Conservation (phyloP, 306 rosid genomes). For the Cicer bijugum region DNA sequence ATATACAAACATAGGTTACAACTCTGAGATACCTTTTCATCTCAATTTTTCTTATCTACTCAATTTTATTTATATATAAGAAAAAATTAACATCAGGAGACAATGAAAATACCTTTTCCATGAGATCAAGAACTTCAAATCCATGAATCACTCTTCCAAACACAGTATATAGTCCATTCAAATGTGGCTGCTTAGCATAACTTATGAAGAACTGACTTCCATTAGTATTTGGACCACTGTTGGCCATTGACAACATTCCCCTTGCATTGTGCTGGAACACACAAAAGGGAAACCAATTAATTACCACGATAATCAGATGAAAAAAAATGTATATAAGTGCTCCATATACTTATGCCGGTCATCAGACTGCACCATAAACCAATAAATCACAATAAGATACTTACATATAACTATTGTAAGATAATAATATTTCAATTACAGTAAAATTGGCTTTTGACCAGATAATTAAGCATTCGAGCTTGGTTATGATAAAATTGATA, state of each 20-base stretch:
- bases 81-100: background rate
- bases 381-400: background rate
- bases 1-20: background rate
- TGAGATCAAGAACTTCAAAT: conserved; percentile 93
- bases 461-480: background rate
- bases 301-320: background rate
- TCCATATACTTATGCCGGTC: conserved; percentile 15
- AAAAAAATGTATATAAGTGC: conserved; percentile 11
- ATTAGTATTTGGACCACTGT: conserved; percentile 97
- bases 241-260: conserved; percentile 91
- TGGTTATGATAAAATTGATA: background rate
- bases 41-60: background rate
- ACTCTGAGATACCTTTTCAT: background rate
- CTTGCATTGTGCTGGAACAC: conserved; percentile 89
- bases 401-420: too few species aligned
- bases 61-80: too few species aligned
- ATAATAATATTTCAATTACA: too few species aligned
- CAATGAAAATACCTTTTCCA: conserved; percentile 81
- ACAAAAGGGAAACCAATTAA: conserved; percentile 5
- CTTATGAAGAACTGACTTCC: conserved; percentile 89
- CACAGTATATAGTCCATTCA: conserved; percentile 82
- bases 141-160: conserved; percentile 97
- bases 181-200: conserved; percentile 91
- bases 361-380: conserved; percentile 14
- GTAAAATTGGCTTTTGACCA: background rate